Evolutionary conservation across 1,284 basidiomycete genomes (phyloP), one percentile per base, ranked within the genome.

Genomic region (Porodaedalea pini): DNA sequence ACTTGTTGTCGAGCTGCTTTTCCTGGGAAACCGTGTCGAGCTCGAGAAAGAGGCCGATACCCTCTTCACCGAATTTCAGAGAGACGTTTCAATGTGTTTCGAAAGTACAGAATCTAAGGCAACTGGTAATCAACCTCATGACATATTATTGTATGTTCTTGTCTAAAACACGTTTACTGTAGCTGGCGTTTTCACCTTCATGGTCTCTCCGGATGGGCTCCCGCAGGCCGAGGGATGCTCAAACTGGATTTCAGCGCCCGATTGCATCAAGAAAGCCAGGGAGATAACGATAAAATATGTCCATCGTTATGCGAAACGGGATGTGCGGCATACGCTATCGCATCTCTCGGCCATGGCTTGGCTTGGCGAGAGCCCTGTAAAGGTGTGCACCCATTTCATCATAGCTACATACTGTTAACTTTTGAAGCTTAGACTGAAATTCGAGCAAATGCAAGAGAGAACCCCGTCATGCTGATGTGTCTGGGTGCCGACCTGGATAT

Each of bases 401-500:
- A n/a, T n/a, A n/a, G n/a, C n/a, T n/a, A n/a, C n/a, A n/a, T n/a
- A n/a, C n/a, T n/a, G n/a, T n/a, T n/a, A n/a, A n/a, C n/a, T n/a
- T n/a, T n/a, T n/a, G n/a, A n/a, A n/a, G 4, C 23, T 5, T 40
- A 44, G 32, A 44, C 39, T n/a, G 40, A 47, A 8, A 31, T 59
- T 17, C 44, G 40, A 25, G 37, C 31, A 7, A 34, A 55, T 25
- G 43, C 58, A n/a, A 39, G n/a, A 37, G 17, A 49, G 15, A 21
- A 51, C 10, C 53, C 45, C 5, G 47, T 54, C n/a, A 29, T 55
- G 7, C 50, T 59, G 4, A 34, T 59, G 36, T 55, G 58, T 27
- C 32, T 59, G 17, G 58, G 58, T 13, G 58, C 58, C 8, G 58
- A 59, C 32, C n/a, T 59, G 11, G 48, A 55, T 8, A 21, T 59